Evolutionary conservation across 116 monocot species (phyloP).

Genomic region (Cymodocea nodosa): DNA sequence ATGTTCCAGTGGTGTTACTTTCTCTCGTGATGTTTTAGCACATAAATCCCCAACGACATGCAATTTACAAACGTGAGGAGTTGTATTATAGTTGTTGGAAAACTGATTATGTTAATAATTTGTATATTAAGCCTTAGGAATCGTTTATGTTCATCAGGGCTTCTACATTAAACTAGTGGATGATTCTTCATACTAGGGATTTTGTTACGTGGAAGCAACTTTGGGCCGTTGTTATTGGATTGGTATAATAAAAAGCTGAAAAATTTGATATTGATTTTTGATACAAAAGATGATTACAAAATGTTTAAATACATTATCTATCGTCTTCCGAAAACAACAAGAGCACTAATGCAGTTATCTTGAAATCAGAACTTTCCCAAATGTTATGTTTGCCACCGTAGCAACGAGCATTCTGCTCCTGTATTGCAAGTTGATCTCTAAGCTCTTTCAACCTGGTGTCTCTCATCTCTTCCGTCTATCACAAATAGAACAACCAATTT

Average conservation of each 20-base stretch:
- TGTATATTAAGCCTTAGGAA: conserved; percentile 8
- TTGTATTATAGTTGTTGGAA: conserved; percentile 1
- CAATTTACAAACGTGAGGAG: background rate
- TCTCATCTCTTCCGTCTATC: conserved; percentile 59
- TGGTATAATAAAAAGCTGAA: no score
- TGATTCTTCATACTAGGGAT: no score
- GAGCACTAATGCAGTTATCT: conserved; percentile 62
- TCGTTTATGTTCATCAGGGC: background rate
- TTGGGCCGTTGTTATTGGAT: no score
- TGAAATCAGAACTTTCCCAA: conserved; percentile 74
- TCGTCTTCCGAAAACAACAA: conserved; percentile 43
- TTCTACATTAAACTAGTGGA: no score
- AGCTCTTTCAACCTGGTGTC: conserved; percentile 56
- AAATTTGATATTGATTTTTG: no score
- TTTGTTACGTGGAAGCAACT: no score
- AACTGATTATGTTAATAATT: background rate
- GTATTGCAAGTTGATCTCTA: conserved; percentile 46
- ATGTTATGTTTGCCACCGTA: conserved; percentile 33
- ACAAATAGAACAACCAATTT: no score
- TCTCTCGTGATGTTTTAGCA: background rate
- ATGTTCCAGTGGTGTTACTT: background rate
- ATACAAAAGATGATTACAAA: no score
- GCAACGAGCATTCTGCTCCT: conserved; percentile 22
- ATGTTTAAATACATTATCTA: conserved; percentile 5
- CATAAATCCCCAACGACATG: background rate